Evolutionary conservation across 2,329 filamentous ascomycete genomes (phyloP).

Genomic region (Diaporthe vaccinii): DNA sequence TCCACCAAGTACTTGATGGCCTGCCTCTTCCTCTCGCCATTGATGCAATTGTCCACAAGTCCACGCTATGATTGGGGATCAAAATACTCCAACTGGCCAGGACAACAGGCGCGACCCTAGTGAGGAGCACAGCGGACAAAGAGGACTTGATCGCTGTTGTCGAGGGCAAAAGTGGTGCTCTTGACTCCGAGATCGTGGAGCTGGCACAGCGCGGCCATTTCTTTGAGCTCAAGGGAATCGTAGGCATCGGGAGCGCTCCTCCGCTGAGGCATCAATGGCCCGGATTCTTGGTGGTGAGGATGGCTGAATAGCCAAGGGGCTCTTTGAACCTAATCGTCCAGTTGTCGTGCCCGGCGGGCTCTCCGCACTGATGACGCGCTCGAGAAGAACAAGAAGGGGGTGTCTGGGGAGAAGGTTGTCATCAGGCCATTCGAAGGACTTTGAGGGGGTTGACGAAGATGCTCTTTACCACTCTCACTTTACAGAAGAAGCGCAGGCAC

Average conservation of each 20-base stretch:
- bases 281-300: slow-evolving; percentile 47
- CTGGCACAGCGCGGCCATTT: slow-evolving; percentile 39
- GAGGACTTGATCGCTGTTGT: not conserved
- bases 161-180: slow-evolving; percentile 40
- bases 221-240: slow-evolving; percentile 26
- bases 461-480: not conserved
- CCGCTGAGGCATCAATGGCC: slow-evolving; percentile 46
- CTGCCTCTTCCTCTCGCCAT: slow-evolving; percentile 48
- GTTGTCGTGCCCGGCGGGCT: slow-evolving; percentile 48
- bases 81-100: slow-evolving; percentile 44
- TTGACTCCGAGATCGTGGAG: slow-evolving; percentile 41
- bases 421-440: slow-evolving; percentile 40
- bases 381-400: slow-evolving; percentile 46
- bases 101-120: slow-evolving; percentile 22
- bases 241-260: slow-evolving; percentile 46
- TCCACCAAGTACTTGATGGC: slow-evolving; percentile 44
- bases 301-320: slow-evolving; percentile 49
- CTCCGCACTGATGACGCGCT: slow-evolving; percentile 44
- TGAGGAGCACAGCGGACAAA: not conserved
- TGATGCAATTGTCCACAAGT: slow-evolving; percentile 48
- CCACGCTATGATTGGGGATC: slow-evolving; percentile 49
- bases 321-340: slow-evolving; percentile 48
- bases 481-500: not conserved
- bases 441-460: not conserved
- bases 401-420: slow-evolving; percentile 47